Evolutionary conservation across 495 filamentous ascomycete genomes (phyloP), one percentile per base, ranked within the genome.

Genomic region (Neurospora sp.): DNA sequence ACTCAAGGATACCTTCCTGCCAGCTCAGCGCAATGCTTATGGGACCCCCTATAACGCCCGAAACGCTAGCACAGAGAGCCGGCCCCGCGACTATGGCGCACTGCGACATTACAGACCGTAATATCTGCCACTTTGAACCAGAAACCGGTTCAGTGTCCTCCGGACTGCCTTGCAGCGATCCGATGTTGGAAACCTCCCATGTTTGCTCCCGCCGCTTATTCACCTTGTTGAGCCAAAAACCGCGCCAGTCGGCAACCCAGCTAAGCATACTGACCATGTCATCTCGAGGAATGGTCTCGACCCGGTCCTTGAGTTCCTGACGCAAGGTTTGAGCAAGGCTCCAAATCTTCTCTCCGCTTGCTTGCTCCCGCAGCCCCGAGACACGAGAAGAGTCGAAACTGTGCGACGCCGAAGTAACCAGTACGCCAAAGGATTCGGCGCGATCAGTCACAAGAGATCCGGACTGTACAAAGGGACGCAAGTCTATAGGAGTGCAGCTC

Each of bases 141-240:
- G 31, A 35, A 35, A 35, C 39, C 40, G 39, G 37, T 69, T 16
- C 53, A 35, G 53, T 37, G 22, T 18, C 27, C 10, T 40, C 70
- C 61, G 70, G 41, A 16, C 22, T 79, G 71, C 69, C 78, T 44
- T 4, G 76, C 71, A 68, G 71, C 10, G 71, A 71, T 20, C 81
- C 81, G 9, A 83, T 53, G 68, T 84, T 84, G 20, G 78, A 79
- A 10, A 84, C 74, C 14, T 76, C 78, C 72, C 78, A 78, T 16
- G 81, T 75, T 1, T 71, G 69, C 9, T 44, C 37, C 27, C 82
- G 75, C 6, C 76, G 76, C 73, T 79, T 78, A 53, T 73, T 74
- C 16, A 74, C 61, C 71, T 75, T 77, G 10, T 75, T 73, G 7
- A 77, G 79, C 71, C 78, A 76, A 70, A 77, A 77, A 14, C 72